A percentile compares a stretch with the other conserved stretches of the same genome.
phyloP scores from a whole-genome alignment of 2,329 filamentous ascomycete genomes.

The Biscogniauxia mediterranea region DNA sequence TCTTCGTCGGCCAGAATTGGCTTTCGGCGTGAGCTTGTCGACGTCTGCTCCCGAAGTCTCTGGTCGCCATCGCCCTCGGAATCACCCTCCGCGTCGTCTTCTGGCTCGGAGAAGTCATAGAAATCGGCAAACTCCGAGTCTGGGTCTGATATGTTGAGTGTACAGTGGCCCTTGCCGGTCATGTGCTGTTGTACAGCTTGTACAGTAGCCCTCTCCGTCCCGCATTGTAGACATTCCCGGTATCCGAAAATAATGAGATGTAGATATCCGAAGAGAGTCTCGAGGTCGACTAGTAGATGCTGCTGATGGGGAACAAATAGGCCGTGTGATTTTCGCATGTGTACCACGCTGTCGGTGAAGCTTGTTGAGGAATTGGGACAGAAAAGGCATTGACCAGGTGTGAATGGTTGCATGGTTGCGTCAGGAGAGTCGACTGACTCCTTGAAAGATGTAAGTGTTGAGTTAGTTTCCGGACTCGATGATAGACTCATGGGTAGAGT shows the following conservation, averaged over 20 bases:
- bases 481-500: constrained; percentile 19
- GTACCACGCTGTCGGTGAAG: constrained; percentile 27
- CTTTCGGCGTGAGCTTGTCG: constrained; percentile 8
- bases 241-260: constrained; percentile 48
- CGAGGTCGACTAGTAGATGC: constrained; percentile 43
- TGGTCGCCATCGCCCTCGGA: constrained; percentile 5
- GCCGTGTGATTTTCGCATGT: constrained; percentile 50
- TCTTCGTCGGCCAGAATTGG: constrained; percentile 19
- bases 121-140: constrained; percentile 30
- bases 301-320: constrained; percentile 41
- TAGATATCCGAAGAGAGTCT: constrained; percentile 47
- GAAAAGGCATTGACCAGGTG: constrained; percentile 27
- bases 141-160: constrained; percentile 21
- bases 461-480: constrained; percentile 9
- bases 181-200: constrained; percentile 47
- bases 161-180: constrained; percentile 28
- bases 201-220: constrained; percentile 39
- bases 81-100: constrained; percentile 10
- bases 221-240: constrained; percentile 51
- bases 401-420: constrained; percentile 19
- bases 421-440: constrained; percentile 12
- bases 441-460: constrained; percentile 5
- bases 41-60: constrained; percentile 1
- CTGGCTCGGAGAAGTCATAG: constrained; percentile 23
- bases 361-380: constrained; percentile 15